phyloP scores from a whole-genome alignment of 495 filamentous ascomycete species.

The Penicillium odoratum region DNA sequence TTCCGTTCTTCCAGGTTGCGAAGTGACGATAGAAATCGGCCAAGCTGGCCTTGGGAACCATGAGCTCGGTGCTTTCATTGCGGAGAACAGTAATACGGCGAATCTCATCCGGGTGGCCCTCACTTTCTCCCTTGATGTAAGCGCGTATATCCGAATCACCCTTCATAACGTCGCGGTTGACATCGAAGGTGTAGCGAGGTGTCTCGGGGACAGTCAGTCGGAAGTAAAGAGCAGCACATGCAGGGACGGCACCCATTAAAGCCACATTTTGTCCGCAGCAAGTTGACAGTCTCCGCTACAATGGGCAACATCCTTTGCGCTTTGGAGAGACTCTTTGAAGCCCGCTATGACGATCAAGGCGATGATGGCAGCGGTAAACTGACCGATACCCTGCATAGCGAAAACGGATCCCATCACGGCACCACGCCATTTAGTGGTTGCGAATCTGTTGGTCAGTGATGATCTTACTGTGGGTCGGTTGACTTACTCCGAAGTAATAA shows the following conservation, averaged over 20 bases:
- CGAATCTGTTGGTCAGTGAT: constrained; percentile 52
- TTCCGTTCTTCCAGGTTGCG: constrained; percentile 63
- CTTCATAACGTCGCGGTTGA: constrained; percentile 69
- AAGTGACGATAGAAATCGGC: constrained; percentile 66
- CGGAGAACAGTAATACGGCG: constrained; percentile 50
- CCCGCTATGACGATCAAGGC: constrained; percentile 69
- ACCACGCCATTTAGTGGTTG: constrained; percentile 80
- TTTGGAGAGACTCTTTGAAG: constrained; percentile 67
- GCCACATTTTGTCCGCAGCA: constrained; percentile 87
- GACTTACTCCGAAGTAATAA: constrained; percentile 78
- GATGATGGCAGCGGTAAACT: constrained; percentile 69
- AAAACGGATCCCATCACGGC: constrained; percentile 90
- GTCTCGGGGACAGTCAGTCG: constrained; percentile 88
- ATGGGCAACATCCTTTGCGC: constrained; percentile 42
- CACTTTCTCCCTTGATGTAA: constrained; percentile 56
- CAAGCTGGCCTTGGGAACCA: constrained; percentile 63
- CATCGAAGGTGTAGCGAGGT: constrained; percentile 81
- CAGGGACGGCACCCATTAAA: constrained; percentile 78
- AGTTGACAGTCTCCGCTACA: constrained; percentile 66
- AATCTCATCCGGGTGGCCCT: constrained; percentile 65
- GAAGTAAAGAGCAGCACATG: constrained; percentile 74
- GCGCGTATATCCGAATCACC: constrained; percentile 64
- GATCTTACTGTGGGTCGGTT: not conserved
- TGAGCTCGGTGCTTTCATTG: constrained; percentile 43
- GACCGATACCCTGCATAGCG: constrained; percentile 80